Conservation (phyloP, 2,329 filamentous ascomycete species). For the Colletotrichum scovillei region DNA sequence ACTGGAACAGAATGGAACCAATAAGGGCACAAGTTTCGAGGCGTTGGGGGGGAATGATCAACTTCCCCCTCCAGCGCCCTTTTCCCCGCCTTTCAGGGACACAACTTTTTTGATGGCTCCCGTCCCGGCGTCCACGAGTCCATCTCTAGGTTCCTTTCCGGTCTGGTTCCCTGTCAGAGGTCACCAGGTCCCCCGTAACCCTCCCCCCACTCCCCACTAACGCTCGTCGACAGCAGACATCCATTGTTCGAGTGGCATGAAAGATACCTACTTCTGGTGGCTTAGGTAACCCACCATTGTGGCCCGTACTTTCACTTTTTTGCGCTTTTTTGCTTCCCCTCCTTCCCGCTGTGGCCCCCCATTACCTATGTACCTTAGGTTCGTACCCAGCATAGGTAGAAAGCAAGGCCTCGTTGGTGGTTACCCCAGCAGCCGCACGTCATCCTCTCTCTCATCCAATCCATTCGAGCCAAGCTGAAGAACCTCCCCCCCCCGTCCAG, state of each 20-base stretch:
- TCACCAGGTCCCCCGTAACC: conserved; percentile 6
- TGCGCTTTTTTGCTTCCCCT: not conserved
- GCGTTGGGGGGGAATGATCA: not conserved
- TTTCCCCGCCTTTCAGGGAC: conserved; percentile 23
- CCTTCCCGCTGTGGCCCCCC: too few species aligned
- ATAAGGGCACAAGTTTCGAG: not conserved
- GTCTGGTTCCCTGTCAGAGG: not conserved
- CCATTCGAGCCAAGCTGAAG: not conserved
- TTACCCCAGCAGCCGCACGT: conserved; percentile 34
- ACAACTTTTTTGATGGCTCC: not conserved
- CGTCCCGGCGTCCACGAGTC: not conserved
- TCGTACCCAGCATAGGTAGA: too few species aligned
- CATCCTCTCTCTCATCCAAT: conserved; percentile 17
- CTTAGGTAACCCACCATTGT: not conserved
- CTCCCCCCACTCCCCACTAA: conserved; percentile 6
- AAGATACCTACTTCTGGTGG: not conserved
- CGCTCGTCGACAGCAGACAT: not conserved
- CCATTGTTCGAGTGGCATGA: too few species aligned
- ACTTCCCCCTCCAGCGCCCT: conserved; percentile 20
- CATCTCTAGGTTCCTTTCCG: not conserved
- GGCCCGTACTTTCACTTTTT: not conserved
- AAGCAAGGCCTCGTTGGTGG: not conserved
- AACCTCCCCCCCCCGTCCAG: not conserved
- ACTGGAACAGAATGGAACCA: conserved; percentile 6
- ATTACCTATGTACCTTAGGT: too few species aligned